Evolutionary conservation across 495 filamentous ascomycete species (phyloP).

Genomic region (Aspergillus carlsbadensis): DNA sequence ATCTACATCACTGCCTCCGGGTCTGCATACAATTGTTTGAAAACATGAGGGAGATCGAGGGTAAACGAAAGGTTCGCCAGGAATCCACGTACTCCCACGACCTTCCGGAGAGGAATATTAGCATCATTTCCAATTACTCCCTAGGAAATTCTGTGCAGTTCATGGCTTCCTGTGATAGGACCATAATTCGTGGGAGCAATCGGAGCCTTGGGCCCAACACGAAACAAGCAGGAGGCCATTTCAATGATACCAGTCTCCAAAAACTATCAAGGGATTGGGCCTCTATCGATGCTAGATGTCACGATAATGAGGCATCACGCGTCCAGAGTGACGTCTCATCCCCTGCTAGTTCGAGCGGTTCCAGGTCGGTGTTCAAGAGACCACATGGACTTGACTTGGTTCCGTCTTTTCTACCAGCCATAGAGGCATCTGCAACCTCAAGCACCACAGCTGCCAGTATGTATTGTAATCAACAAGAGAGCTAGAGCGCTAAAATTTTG

Average conservation of each 20-base stretch:
- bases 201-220: not conserved
- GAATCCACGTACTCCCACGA: not conserved
- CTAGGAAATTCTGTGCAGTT: not conserved
- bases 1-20: not conserved
- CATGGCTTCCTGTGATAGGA: not conserved
- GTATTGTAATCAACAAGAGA: too few species aligned
- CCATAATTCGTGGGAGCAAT: not conserved
- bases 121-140: not conserved
- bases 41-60: not conserved
- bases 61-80: not conserved
- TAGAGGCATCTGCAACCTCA: too few species aligned
- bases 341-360: not conserved
- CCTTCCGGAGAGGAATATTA: not conserved
- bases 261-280: not conserved
- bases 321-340: not conserved
- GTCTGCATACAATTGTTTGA: not conserved
- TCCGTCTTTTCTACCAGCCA: too few species aligned
- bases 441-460: too few species aligned
- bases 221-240: constrained; percentile 1
- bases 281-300: not conserved
- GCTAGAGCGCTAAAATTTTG: too few species aligned
- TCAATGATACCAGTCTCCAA: not conserved
- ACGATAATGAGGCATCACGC: not conserved
- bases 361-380: too few species aligned
- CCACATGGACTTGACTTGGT: too few species aligned